phyloP scores from a whole-genome alignment of 2,329 filamentous ascomycete genomes.

The Cordyceps tenuipes region DNA sequence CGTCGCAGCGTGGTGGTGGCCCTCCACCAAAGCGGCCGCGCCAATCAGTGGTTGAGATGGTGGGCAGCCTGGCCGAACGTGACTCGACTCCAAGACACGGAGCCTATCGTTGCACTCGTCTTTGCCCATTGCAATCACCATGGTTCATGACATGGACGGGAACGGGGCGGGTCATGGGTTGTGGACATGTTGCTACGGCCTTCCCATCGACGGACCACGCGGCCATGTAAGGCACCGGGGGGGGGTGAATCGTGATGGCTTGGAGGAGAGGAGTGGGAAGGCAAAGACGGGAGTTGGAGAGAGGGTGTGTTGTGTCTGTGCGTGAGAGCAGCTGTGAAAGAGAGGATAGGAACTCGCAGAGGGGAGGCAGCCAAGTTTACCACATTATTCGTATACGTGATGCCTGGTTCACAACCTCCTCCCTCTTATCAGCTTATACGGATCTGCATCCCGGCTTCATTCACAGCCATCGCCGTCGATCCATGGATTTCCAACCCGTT shows the following conservation, averaged over 20 bases:
- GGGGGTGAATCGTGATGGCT: neutral
- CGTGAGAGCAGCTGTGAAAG: too few species aligned
- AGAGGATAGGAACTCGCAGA: neutral
- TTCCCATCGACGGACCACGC: constrained; percentile 18
- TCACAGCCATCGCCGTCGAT: constrained; percentile 2
- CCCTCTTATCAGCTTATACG: neutral
- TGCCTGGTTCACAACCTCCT: neutral
- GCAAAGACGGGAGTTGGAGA: neutral
- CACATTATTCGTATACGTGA: neutral
- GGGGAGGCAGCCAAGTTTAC: neutral
- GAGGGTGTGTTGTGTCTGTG: neutral
- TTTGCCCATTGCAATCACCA: constrained; percentile 5
- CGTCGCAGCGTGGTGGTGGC: constrained; percentile 14
- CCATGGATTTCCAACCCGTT: constrained; percentile 5
- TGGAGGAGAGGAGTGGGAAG: neutral
- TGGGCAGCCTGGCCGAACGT: constrained; percentile 25
- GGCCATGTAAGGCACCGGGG: constrained; percentile 22
- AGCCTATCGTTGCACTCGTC: constrained; percentile 18
- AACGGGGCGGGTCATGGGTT: constrained; percentile 21
- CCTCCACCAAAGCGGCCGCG: constrained; percentile 12
- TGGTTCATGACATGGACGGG: constrained; percentile 21
- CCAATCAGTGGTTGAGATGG: constrained; percentile 17
- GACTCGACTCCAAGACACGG: constrained; percentile 31
- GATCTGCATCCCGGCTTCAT: neutral
- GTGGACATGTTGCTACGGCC: constrained; percentile 8